Conservation (phyloP, 1,284 basidiomycete species). For the Trichosporon asahii region DNA sequence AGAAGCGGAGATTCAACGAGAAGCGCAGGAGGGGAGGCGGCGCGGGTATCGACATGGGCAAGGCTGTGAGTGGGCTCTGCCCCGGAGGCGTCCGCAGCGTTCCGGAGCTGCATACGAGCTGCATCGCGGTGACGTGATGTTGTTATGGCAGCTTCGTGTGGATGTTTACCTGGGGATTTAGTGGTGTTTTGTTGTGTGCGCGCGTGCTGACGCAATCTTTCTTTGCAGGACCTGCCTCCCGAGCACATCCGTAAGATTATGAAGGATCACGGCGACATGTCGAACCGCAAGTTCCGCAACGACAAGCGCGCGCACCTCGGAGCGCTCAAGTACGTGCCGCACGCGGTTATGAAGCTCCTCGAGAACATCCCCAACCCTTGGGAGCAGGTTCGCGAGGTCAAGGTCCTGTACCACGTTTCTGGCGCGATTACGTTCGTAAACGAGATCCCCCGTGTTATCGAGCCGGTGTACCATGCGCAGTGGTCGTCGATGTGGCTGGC, state of each 20-base stretch:
- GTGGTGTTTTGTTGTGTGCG: not conserved
- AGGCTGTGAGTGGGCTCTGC: conserved; percentile 40
- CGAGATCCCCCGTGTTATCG: conserved; percentile 92
- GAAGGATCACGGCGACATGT: conserved; percentile 97
- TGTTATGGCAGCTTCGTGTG: not conserved
- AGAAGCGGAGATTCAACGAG: conserved; percentile 48
- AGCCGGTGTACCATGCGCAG: conserved; percentile 97
- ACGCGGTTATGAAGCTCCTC: conserved; percentile 97
- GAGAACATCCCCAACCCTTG: conserved; percentile 99
- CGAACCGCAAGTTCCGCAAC: conserved; percentile 91
- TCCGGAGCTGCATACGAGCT: not conserved
- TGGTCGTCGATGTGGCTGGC: conserved; percentile 99
- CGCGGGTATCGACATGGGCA: conserved; percentile 52
- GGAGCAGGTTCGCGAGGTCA: conserved; percentile 98
- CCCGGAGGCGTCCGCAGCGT: not conserved
- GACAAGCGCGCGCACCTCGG: conserved; percentile 99
- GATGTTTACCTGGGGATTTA: not conserved
- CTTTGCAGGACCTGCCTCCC: conserved; percentile 48
- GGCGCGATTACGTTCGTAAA: conserved; percentile 99
- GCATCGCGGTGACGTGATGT: not conserved
- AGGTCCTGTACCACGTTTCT: conserved; percentile 96
- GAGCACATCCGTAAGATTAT: conserved; percentile 98
- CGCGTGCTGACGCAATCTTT: conserved; percentile 15
- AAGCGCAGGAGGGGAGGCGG: conserved; percentile 51
- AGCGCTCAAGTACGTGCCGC: conserved; percentile 97